Evolutionary conservation across 2,329 filamentous ascomycete genomes (phyloP), one percentile per base, ranked within the genome.

Genomic region (Fusarium stilboides): DNA sequence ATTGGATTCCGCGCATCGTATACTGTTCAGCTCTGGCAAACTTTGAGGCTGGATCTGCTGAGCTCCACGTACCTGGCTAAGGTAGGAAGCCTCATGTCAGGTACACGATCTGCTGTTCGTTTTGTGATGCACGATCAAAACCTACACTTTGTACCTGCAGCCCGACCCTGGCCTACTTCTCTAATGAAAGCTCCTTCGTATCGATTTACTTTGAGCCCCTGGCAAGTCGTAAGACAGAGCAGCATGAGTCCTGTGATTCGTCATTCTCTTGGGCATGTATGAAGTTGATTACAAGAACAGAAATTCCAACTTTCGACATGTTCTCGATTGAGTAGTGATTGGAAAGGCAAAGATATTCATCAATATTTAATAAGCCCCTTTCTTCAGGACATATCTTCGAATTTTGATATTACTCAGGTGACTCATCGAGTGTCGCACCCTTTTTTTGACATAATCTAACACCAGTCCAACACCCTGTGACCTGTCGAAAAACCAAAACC

Each of bases 11-110:
- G 28, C 4, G 13, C 3, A 13, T 31, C 28, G 28, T 13, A 31
- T 31, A 3, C 28, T 31, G 10, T 31, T 31, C 10, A 13, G 28
- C 1, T 6, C 7, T 19, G n/a, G 19, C 37, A 12, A 20, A 10
- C 8, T 15, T 31, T 45, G 20, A 24, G n/a, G 8, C 36, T 13
- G 13, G 4, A 19, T 17, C 28, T 43, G 20, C 28, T 36, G 5
- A 20, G 28, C 36, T 39, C 33, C 58, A 15, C 14, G 14, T 57
- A 42, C 58, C 39, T 40, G 26, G 39, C 28, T 57, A 15, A 4
- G 6, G 12, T 52, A 5, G 13, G 19, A n/a, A 13, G 6, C 5
- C 17, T 20, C 8, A 36, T 44, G 28, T 15, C 20, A 62, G 31
- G 37, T 8, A 40, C 22, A 2, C 17, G 17, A 6, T 34, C 2